Base-by-base conservation (phyloP, 2,329 filamentous ascomycete species). In the Colletotrichum sp. region DNA sequence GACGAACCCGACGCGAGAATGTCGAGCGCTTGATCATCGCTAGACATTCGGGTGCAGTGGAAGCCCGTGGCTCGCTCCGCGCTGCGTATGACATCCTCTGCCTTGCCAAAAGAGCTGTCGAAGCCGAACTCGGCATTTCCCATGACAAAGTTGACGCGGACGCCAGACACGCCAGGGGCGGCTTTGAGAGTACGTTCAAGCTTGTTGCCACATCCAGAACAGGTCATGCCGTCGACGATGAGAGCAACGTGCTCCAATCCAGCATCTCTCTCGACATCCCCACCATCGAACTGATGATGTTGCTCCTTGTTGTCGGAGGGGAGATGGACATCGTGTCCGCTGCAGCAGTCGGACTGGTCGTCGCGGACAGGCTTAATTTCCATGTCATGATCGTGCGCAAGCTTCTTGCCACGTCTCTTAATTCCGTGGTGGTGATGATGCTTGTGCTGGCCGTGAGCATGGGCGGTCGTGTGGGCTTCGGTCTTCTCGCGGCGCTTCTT, bases 111-210 rank as follows among this genome's bases (percentile, higher is more conserved):
- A 1, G 76, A 73, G 0, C 70, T 69, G 59, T 84, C 78, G 3
- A 84, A 31, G 7, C 65, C 75, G 61, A 85, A 81, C 24, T 84
- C 82, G 54, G 79, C 83, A 8, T 78, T 80, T 6, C 82, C 82
- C 77, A 82, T 81, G 75, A 84, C 81, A 47, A 84, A 85, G 70
- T 84, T 84, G 73, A 85, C 82, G 1, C 77, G 79, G 3, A 81
- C 79, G 5, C 78, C 76, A 4, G 80, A 81, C 1, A 84, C 80
- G 4, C 82, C 82, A 4, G 74, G n/a, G 5, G 78, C 76, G 4
- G 71, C 74, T 1, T 72, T 72, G 34, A 84, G 79, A 3, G 78
- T 77, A 2, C 79, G 79, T 61, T 79, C 74, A 43, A 84, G 68
- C 66, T 84, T 84, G 70, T 82, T 81, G 6, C 76, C 82, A 38